Conservation (phyloP, 2,329 filamentous ascomycete species). For the Arthroderma uncinatum region DNA sequence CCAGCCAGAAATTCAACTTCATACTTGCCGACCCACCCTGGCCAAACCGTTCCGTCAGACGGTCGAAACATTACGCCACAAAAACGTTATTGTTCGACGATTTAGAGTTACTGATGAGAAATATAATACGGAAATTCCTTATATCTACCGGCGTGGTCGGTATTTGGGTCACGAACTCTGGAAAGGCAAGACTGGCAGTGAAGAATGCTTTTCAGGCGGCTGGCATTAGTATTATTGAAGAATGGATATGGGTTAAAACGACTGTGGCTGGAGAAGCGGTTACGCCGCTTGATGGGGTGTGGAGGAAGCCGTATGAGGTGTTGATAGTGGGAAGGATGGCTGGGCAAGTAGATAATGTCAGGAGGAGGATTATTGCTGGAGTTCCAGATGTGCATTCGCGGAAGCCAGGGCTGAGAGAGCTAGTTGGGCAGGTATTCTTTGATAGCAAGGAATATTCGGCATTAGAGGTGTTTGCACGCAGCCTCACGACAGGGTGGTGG, state of each 20-base stretch:
- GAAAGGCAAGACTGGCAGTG: slow-evolving; percentile 38
- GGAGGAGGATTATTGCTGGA: slow-evolving; percentile 43
- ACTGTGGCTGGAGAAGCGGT: slow-evolving; percentile 45
- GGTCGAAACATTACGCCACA: slow-evolving; percentile 39
- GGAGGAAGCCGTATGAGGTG: slow-evolving; percentile 53
- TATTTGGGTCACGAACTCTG: slow-evolving; percentile 53
- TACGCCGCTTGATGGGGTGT: slow-evolving; percentile 40
- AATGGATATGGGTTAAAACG: slow-evolving; percentile 55
- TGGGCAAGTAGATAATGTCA: slow-evolving; percentile 22
- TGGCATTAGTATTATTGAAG: slow-evolving; percentile 43
- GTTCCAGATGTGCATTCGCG: slow-evolving; percentile 54
- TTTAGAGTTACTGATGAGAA: slow-evolving; percentile 28
- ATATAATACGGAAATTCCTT: slow-evolving; percentile 37
- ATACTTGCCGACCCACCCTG: slow-evolving; percentile 54
- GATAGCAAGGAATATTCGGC: slow-evolving; percentile 34
- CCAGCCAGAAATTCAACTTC: slow-evolving; percentile 41
- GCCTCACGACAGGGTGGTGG: slow-evolving; percentile 50
- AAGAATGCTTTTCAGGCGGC: slow-evolving; percentile 34
- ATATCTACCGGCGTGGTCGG: slow-evolving; percentile 36
- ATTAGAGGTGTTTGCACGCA: slow-evolving; percentile 51
- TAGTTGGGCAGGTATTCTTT: slow-evolving; percentile 42
- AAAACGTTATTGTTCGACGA: slow-evolving; percentile 20
- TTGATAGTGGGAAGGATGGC: slow-evolving; percentile 36
- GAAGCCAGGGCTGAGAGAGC: slow-evolving; percentile 50
- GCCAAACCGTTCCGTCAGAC: slow-evolving; percentile 49